Conservation (phyloP, 257 asterid species). For the Prunella vulgaris region DNA sequence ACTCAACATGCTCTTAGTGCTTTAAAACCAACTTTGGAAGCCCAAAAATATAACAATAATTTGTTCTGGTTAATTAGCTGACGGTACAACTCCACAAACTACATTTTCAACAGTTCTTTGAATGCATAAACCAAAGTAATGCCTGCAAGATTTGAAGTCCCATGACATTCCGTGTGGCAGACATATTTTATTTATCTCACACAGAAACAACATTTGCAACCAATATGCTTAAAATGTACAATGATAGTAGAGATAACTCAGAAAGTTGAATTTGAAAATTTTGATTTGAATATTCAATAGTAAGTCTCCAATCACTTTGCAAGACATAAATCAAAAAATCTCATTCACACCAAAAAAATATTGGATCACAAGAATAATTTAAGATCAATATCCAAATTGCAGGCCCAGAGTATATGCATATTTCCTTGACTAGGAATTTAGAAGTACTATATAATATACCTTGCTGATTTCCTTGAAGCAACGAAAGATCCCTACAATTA, state of each 20-base stretch:
- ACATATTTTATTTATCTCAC: no score
- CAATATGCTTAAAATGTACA: background rate
- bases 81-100: no score
- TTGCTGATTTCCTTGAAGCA: slow-evolving; percentile 39
- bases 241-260: background rate
- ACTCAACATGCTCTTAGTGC: no score
- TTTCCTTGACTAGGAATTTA: background rate
- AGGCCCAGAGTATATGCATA: background rate
- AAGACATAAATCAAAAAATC: background rate
- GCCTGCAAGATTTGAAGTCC: no score
- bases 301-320: no score
- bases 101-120: no score
- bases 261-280: background rate
- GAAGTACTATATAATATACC: slow-evolving; percentile 36
- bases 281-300: background rate
- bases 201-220: no score
- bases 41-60: no score
- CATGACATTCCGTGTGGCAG: no score
- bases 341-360: background rate
- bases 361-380: background rate
- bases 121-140: no score
- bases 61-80: no score
- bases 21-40: no score
- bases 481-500: slow-evolving; percentile 37
- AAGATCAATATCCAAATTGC: background rate